Base-by-base conservation (phyloP, 148 eudicot species). In the Chenopodium berlandieri region DNA sequence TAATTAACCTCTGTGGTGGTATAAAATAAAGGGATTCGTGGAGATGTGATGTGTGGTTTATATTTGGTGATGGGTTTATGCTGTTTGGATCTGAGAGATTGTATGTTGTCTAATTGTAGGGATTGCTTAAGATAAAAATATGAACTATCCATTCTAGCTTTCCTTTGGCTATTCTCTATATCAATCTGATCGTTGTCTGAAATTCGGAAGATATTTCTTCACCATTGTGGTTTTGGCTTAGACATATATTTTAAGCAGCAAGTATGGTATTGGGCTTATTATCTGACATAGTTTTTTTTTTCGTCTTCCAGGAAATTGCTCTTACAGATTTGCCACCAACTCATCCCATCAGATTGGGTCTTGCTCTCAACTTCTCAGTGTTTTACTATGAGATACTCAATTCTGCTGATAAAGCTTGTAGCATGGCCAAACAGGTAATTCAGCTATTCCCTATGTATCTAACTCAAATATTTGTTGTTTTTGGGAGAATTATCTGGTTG, bases 321-420 rank as follows among this genome's bases (percentile, higher is more conserved):
- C 80, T 78, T 58, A 70, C 83, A 16, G 88, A 88, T 56, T 75
- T 88, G 79, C 83, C 88, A 25, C 80, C 90, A 37, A 88, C 90
- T 9, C 90, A 88, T 75, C 90, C 90, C 7, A 88, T 88, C 30
- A 86, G 90, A 71, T 82, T 88, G 86, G 90, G 90, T 75, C 88
- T 88, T 82, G 88, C 90, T 46, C 90, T 88, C 79, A 88, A 88
- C 81, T 88, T 88, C 86, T 88, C 90, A 4, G 90, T 88, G 79
- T 88, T 88, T 82, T 88, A 88, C 83, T 88, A 88, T 82, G 90
- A 88, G 86, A 88, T 88, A 76, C 80, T 86, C 71, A 88, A 86
- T 79, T 84, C 88, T 27, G 76, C 90, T 83, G 90, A 88, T 75
- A 83, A 86, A 80, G 90, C 90, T 72, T 88, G 90, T 54, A 83